Evolutionary conservation across 2,329 filamentous ascomycete species (phyloP).

Genomic region (Cadophora gregata): DNA sequence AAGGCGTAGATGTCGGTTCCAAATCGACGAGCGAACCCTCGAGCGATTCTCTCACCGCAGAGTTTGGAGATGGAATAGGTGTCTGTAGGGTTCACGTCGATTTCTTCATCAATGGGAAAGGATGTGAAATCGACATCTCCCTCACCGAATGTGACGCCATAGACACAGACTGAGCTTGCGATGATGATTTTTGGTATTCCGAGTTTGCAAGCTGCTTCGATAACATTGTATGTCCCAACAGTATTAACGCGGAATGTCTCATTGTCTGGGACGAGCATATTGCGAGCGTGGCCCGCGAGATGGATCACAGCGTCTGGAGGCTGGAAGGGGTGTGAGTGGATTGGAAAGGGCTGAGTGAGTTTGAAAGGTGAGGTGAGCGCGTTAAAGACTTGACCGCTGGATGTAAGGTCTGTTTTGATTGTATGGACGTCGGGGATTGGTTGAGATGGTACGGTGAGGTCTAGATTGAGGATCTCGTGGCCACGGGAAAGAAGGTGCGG

Average conservation of each 20-base stretch:
- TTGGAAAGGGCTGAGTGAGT: constrained; percentile 50
- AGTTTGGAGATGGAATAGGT: constrained; percentile 65
- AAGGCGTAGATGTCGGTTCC: constrained; percentile 62
- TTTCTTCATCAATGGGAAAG: constrained; percentile 63
- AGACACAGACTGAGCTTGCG: constrained; percentile 62
- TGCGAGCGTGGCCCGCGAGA: constrained; percentile 62
- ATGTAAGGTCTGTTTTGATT: constrained; percentile 60
- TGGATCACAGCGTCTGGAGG: constrained; percentile 66
- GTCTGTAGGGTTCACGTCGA: constrained; percentile 64
- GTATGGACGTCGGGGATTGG: constrained; percentile 52
- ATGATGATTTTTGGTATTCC: constrained; percentile 65
- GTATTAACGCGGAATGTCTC: constrained; percentile 62
- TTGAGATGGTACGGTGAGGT: constrained; percentile 51
- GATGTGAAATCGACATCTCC: constrained; percentile 57
- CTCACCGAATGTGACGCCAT: constrained; percentile 64
- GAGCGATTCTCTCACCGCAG: constrained; percentile 59
- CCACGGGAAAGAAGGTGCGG: constrained; percentile 56
- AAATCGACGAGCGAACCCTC: constrained; percentile 60
- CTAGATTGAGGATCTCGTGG: constrained; percentile 61
- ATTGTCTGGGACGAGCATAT: constrained; percentile 64
- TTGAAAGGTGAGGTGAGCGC: constrained; percentile 61
- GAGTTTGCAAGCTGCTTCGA: constrained; percentile 65
- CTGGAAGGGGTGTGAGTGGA: constrained; percentile 36
- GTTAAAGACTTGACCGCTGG: constrained; percentile 61
- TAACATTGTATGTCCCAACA: constrained; percentile 61